phyloP scores from a whole-genome alignment of 768 basidiomycete genomes.

The Boletales sp. region DNA sequence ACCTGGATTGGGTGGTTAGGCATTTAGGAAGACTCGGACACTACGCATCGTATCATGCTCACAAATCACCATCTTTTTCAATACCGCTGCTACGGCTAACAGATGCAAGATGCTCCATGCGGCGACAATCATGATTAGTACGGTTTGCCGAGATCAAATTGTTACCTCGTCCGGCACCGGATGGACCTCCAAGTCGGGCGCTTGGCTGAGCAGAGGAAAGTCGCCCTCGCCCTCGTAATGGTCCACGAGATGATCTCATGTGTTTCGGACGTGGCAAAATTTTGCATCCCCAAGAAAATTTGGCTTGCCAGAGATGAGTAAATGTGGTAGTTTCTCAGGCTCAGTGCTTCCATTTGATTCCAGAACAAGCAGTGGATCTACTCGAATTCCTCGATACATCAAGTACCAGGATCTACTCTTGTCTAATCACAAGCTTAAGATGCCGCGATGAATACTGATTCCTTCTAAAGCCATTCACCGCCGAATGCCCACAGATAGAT shows the following conservation, averaged over 20 bases:
- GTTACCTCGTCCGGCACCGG: not conserved
- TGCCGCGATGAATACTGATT: not conserved
- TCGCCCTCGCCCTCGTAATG: conserved; percentile 11
- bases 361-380: not conserved
- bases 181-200: not conserved
- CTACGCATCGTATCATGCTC: conserved; percentile 27
- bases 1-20: conserved; percentile 39
- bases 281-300: too few species aligned
- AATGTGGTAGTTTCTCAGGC: conserved; percentile 1
- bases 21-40: not conserved
- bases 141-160: not conserved
- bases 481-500: conserved; percentile 26
- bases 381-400: conserved; percentile 1
- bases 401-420: not conserved
- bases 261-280: not conserved
- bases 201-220: not conserved
- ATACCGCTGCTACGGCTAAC: conserved; percentile 76
- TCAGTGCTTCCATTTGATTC: not conserved
- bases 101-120: conserved; percentile 66
- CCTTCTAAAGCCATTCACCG: conserved; percentile 28
- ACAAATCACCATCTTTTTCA: conserved; percentile 74
- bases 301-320: too few species aligned
- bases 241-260: conserved; percentile 14
- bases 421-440: not conserved
- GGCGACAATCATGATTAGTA: conserved; percentile 16